A percentile compares a stretch with the other conserved stretches of the same genome.
Conservation (phyloP, 768 basidiomycete species). For the Candolleomyces aberdarensis region DNA sequence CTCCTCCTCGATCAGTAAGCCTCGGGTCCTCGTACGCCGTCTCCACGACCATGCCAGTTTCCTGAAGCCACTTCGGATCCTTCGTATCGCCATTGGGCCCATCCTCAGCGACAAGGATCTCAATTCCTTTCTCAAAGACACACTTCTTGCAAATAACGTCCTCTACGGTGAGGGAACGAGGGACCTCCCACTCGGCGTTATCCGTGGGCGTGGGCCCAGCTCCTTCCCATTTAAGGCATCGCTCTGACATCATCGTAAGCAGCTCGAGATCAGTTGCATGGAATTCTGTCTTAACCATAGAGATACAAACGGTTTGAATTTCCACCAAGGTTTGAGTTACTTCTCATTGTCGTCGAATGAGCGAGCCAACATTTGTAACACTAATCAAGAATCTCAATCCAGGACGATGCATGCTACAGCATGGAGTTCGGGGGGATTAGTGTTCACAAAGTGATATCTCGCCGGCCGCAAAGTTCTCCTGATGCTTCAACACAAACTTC, state of each 20-base stretch:
- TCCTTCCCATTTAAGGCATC: no score
- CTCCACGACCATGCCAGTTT: not conserved
- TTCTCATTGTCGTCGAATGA: no score
- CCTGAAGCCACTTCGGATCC: slow-evolving; percentile 15
- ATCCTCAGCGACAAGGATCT: slow-evolving; percentile 24
- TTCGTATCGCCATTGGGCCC: slow-evolving; percentile 22
- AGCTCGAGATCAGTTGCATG: no score
- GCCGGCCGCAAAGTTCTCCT: not conserved
- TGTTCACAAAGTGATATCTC: not conserved
- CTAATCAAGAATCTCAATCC: no score
- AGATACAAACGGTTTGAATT: no score
- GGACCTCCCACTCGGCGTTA: slow-evolving; percentile 50
- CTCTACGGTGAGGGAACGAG: slow-evolving; percentile 34
- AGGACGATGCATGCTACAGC: no score
- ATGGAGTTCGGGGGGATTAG: not conserved
- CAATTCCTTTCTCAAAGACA: not conserved
- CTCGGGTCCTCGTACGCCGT: not conserved
- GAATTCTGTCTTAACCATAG: no score
- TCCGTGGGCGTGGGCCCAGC: slow-evolving; percentile 15
- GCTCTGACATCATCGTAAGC: no score
- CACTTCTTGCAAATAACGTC: slow-evolving; percentile 37
- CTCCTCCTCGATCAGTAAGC: not conserved
- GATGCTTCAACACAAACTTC: slow-evolving; percentile 5
- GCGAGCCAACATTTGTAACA: no score
- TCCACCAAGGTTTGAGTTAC: no score